These are phyloP conservation scores for Plenodomus biglobosus DNA, from an alignment of 2,329 filamentous ascomycete species.

Conservation along the genomic window DNA sequence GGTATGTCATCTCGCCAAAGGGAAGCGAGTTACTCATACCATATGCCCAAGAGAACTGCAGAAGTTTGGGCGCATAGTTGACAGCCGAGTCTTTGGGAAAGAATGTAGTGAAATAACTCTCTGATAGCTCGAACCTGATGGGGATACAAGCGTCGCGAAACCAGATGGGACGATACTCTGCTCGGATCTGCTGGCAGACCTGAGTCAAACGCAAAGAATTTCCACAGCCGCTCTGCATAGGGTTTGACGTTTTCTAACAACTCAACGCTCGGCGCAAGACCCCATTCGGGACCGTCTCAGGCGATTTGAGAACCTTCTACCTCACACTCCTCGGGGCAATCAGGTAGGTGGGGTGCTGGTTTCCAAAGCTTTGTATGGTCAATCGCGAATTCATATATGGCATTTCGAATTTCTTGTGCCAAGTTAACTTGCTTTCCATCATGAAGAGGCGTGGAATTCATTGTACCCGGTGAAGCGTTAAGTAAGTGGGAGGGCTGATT, in stretches of 20 bases:
- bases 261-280: background rate
- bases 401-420: background rate
- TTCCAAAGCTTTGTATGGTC: background rate
- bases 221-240: background rate
- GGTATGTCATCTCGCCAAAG: background rate
- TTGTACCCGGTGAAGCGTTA: background rate
- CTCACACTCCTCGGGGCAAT: background rate
- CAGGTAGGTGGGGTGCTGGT: background rate
- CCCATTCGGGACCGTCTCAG: background rate
- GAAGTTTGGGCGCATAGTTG: background rate
- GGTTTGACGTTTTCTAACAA: background rate
- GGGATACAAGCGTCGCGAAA: background rate
- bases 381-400: background rate
- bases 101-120: background rate
- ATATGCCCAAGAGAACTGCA: background rate
- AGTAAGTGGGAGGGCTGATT: background rate
- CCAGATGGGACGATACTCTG: constrained; percentile 7
- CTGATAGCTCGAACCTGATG: background rate
- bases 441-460: background rate
- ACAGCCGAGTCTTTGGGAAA: background rate
- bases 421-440: background rate
- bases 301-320: too few species aligned
- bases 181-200: background rate
- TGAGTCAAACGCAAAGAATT: constrained; percentile 1
- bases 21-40: background rate